Percentiles rank a stretch among this genome's conserved stretches.
Evolutionary conservation across 495 filamentous ascomycete species (phyloP).

Genomic region (Emericellopsis terricola): DNA sequence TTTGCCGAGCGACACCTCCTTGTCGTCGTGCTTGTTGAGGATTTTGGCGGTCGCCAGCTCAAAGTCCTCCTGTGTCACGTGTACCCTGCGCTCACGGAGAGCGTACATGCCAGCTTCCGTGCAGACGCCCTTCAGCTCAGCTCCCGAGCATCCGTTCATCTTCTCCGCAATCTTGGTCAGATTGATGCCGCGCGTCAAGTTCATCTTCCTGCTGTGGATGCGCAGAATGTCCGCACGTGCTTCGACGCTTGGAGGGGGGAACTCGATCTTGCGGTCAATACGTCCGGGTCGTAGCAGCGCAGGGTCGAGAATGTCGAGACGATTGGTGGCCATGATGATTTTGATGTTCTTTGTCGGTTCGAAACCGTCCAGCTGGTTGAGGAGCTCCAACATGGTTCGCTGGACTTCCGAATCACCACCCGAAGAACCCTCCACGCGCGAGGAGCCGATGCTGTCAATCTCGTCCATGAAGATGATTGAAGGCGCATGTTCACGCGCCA

Average conservation of each 20-base stretch:
- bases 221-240: slow-evolving; percentile 93
- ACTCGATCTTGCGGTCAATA: slow-evolving; percentile 99
- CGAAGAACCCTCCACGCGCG: slow-evolving; percentile 84
- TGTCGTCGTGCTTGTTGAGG: slow-evolving; percentile 98
- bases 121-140: slow-evolving; percentile 93
- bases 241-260: slow-evolving; percentile 93
- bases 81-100: slow-evolving; percentile 80
- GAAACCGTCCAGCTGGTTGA: slow-evolving; percentile 97
- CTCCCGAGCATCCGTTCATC: slow-evolving; percentile 97
- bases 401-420: slow-evolving; percentile 98
- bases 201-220: slow-evolving; percentile 95
- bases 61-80: slow-evolving; percentile 99
- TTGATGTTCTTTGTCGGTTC: slow-evolving; percentile 99
- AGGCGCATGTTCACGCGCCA: slow-evolving; percentile 97
- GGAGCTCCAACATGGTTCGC: slow-evolving; percentile 94
- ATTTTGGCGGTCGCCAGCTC: slow-evolving; percentile 98
- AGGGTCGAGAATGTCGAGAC: slow-evolving; percentile 91
- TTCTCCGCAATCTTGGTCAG: slow-evolving; percentile 97
- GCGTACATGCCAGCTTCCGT: slow-evolving; percentile 98
- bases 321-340: slow-evolving; percentile 98
- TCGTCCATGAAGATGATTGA: slow-evolving; percentile 99
- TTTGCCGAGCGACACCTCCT: slow-evolving; percentile 74
- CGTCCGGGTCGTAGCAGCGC: slow-evolving; percentile 84
- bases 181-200: slow-evolving; percentile 94
- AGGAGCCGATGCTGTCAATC: slow-evolving; percentile 96